Percentiles rank a stretch among this genome's conserved stretches.
phyloP scores from a whole-genome alignment of 2,329 filamentous ascomycete genomes.

The Cercospora sp. region DNA sequence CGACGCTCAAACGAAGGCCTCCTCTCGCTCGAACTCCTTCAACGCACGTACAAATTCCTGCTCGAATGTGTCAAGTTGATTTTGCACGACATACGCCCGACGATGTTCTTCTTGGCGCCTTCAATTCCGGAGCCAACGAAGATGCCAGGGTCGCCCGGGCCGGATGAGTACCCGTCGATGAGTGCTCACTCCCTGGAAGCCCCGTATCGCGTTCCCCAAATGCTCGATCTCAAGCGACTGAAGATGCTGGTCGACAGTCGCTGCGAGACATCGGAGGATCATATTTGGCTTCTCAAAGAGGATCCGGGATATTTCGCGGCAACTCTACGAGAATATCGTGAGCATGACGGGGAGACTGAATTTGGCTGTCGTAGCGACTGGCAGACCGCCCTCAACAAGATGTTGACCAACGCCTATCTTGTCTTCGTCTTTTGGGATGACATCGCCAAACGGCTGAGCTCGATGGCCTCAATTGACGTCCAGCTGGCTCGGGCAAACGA shows the following conservation, averaged over 20 bases:
- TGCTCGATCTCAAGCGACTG: slow-evolving; percentile 50
- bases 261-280: slow-evolving; percentile 51
- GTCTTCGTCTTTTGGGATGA: slow-evolving; percentile 27
- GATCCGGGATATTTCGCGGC: slow-evolving; percentile 60
- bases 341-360: slow-evolving; percentile 48
- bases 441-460: slow-evolving; percentile 18
- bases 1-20: slow-evolving; percentile 35
- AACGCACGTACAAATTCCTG: slow-evolving; percentile 52
- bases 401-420: slow-evolving; percentile 26
- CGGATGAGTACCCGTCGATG: slow-evolving; percentile 19
- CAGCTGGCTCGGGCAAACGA: slow-evolving; percentile 48
- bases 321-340: slow-evolving; percentile 44
- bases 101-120: slow-evolving; percentile 21
- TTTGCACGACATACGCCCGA: slow-evolving; percentile 52
- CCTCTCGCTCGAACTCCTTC: slow-evolving; percentile 54
- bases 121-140: slow-evolving; percentile 18
- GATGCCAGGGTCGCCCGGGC: slow-evolving; percentile 1
- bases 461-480: slow-evolving; percentile 24
- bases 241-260: slow-evolving; percentile 48
- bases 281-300: slow-evolving; percentile 57
- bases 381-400: slow-evolving; percentile 18
- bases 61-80: slow-evolving; percentile 50
- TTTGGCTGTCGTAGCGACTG: slow-evolving; percentile 16
- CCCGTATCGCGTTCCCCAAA: slow-evolving; percentile 54
- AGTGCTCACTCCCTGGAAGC: slow-evolving; percentile 46